Conservation (phyloP, 345 rosid genomes). For the Brassica napus region DNA sequence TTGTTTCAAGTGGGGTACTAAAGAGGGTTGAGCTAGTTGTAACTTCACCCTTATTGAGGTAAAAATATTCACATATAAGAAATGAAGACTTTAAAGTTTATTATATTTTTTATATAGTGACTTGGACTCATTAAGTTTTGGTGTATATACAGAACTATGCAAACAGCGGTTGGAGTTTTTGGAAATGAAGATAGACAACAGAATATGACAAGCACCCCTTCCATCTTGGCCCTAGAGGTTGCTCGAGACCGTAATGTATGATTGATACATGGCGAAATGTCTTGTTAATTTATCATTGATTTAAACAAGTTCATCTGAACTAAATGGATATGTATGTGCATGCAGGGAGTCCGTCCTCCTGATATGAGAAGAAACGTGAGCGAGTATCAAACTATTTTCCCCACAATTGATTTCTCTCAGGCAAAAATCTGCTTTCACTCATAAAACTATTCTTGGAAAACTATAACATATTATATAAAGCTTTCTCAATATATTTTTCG, state of each 20-base stretch:
- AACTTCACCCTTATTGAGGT: conserved; percentile 44
- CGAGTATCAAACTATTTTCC: conserved; percentile 56
- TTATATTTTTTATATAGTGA: background rate
- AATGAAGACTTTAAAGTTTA: background rate
- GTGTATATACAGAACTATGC: conserved; percentile 58
- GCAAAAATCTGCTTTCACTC: conserved; percentile 37
- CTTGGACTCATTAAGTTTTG: background rate
- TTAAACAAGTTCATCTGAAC: background rate
- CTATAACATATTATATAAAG: background rate
- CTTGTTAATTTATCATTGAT: background rate
- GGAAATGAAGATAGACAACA: conserved; percentile 40
- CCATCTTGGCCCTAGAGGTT: conserved; percentile 64
- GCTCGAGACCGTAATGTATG: conserved; percentile 78
- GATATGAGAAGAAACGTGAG: conserved; percentile 65
- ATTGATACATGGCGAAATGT: background rate
- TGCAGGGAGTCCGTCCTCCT: conserved; percentile 75
- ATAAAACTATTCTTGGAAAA: background rate
- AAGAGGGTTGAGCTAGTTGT: conserved; percentile 40
- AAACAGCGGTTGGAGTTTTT: conserved; percentile 71
- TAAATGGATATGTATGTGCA: background rate
- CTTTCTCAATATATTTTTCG: background rate
- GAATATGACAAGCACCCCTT: conserved; percentile 45
- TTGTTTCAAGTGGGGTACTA: conserved; percentile 32
- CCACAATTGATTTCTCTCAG: conserved; percentile 69
- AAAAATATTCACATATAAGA: conserved; percentile 2